A percentile compares a stretch with the other conserved stretches of the same genome.
These are phyloP conservation scores for Wickerhamomyces ciferrii DNA, from an alignment of 805 yeast species.

Conservation along the genomic window DNA sequence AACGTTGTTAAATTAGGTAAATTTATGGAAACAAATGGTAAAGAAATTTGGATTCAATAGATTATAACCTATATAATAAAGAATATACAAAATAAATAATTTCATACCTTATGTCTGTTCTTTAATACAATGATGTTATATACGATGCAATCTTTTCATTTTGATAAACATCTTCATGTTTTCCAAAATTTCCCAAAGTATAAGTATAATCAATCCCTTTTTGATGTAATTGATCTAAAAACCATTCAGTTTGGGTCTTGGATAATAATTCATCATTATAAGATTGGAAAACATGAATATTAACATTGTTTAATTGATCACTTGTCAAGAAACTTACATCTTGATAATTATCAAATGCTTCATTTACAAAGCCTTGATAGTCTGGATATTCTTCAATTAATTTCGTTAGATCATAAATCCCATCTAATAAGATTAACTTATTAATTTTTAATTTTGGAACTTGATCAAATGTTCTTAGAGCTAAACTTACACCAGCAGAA, in stretches of 20 bases:
- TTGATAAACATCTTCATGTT: slow-evolving; percentile 61
- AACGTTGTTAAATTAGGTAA: slow-evolving; percentile 63
- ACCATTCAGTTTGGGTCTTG: slow-evolving; percentile 39
- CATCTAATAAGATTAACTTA: slow-evolving; percentile 48
- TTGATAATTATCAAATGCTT: slow-evolving; percentile 42
- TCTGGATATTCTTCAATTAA: slow-evolving; percentile 57
- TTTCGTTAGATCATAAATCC: slow-evolving; percentile 53
- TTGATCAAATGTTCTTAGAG: slow-evolving; percentile 7
- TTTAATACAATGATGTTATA: slow-evolving; percentile 13
- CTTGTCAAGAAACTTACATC: slow-evolving; percentile 14
- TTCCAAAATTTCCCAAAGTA: slow-evolving; percentile 41
- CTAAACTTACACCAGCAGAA: slow-evolving; percentile 69
- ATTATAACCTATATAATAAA: neutral
- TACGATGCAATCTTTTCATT: slow-evolving; percentile 32
- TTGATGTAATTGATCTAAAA: slow-evolving; percentile 29
- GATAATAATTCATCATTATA: slow-evolving; percentile 60
- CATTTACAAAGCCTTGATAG: slow-evolving; percentile 50
- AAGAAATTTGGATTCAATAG: slow-evolving; percentile 53
- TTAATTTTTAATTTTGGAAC: slow-evolving; percentile 9
- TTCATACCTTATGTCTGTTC: neutral
- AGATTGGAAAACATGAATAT: slow-evolving; percentile 51
- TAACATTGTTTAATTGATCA: slow-evolving; percentile 2
- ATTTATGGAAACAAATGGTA: slow-evolving; percentile 57
- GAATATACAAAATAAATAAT: neutral
- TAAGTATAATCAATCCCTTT: slow-evolving; percentile 12